phyloP scores from a whole-genome alignment of 768 basidiomycete species.

The Xerocomellus dryophilus region DNA sequence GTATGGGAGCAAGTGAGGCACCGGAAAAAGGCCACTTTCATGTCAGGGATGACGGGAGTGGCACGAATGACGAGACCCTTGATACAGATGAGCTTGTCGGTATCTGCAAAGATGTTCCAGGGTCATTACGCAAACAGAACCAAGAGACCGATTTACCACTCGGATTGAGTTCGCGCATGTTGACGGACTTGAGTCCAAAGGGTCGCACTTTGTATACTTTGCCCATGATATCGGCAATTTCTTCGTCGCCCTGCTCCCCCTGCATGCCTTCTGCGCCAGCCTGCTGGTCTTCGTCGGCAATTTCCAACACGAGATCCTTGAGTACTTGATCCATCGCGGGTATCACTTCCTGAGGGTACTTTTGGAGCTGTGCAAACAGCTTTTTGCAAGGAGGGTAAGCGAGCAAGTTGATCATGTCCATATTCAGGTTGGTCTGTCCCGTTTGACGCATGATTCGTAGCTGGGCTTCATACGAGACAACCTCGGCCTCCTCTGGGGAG shows the following conservation, averaged over 20 bases:
- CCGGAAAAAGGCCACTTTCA: conserved; percentile 98
- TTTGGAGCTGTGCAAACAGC: conserved; percentile 77
- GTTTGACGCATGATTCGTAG: conserved; percentile 85
- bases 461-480: conserved; percentile 74
- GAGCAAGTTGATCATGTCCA: conserved; percentile 82
- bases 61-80: conserved; percentile 97
- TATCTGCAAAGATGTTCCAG: conserved; percentile 54
- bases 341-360: conserved; percentile 96
- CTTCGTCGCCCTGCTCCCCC: conserved; percentile 73
- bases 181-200: conserved; percentile 76
- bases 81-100: conserved; percentile 94
- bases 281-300: conserved; percentile 78
- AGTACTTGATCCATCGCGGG: conserved; percentile 97
- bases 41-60: conserved; percentile 97
- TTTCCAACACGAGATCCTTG: conserved; percentile 88
- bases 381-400: conserved; percentile 85
- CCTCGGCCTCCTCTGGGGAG: conserved; percentile 65
- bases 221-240: conserved; percentile 83
- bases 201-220: conserved; percentile 93
- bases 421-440: conserved; percentile 89
- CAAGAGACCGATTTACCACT: conserved; percentile 51
- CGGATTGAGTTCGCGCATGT: conserved; percentile 96
- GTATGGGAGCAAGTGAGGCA: conserved; percentile 95
- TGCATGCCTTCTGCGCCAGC: conserved; percentile 71
- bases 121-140: not conserved